Evolutionary conservation across 2,329 filamentous ascomycete species (phyloP).

Genomic region (Xylaria sp.): DNA sequence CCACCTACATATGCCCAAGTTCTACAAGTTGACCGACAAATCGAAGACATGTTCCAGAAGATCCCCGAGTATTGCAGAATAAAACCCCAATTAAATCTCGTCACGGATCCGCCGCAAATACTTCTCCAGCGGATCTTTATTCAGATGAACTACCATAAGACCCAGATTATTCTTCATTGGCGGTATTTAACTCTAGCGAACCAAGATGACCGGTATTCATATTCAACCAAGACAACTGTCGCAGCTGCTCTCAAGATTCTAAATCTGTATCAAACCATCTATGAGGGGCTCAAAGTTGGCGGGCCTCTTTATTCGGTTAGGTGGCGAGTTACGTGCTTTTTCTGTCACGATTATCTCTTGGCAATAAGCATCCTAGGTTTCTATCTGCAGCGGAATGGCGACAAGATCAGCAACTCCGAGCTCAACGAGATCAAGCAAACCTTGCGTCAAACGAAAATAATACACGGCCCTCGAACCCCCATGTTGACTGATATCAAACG

Average conservation of each 20-base stretch:
- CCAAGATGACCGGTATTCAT: slow-evolving; percentile 39
- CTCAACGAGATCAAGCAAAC: slow-evolving; percentile 33
- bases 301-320: slow-evolving; percentile 35
- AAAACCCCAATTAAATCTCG: slow-evolving; percentile 36
- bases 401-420: slow-evolving; percentile 30
- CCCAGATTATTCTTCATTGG: slow-evolving; percentile 49
- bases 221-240: slow-evolving; percentile 42
- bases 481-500: slow-evolving; percentile 33
- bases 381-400: slow-evolving; percentile 33
- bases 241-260: slow-evolving; percentile 37
- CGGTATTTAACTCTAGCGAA: slow-evolving; percentile 42
- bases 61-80: slow-evolving; percentile 45
- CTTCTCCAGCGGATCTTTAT: slow-evolving; percentile 48
- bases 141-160: slow-evolving; percentile 47
- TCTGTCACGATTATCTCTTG: slow-evolving; percentile 36
- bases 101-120: slow-evolving; percentile 43
- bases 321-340: slow-evolving; percentile 36
- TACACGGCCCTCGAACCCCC: slow-evolving; percentile 19
- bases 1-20: slow-evolving; percentile 39
- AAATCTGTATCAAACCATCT: slow-evolving; percentile 33
- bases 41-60: slow-evolving; percentile 41
- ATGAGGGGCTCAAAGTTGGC: slow-evolving; percentile 36
- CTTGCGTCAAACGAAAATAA: slow-evolving; percentile 30
- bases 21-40: slow-evolving; percentile 41
- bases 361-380: slow-evolving; percentile 38